A percentile compares a stretch with the other conserved stretches of the same genome.
Conservation (phyloP, 169 alveolate genomes). For the Ophryocystis elektroscirrha region DNA sequence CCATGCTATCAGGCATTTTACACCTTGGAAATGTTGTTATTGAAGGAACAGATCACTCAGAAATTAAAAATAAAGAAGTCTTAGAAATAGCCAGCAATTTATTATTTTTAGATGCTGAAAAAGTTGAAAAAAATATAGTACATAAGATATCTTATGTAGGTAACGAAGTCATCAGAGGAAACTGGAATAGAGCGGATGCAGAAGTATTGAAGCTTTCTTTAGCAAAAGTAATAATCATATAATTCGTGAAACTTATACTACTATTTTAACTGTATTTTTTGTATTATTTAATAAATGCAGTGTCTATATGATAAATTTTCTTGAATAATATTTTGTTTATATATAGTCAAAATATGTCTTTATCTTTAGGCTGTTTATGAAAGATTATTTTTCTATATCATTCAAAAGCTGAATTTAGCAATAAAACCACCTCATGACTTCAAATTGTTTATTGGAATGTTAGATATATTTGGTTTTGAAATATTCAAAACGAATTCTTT, state of each 20-base stretch:
- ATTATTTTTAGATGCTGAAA: slow-evolving; percentile 39
- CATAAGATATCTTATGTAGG: slow-evolving; percentile 52
- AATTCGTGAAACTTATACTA: too few relatives aligned
- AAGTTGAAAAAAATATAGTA: slow-evolving; percentile 38
- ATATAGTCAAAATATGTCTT: too few relatives aligned
- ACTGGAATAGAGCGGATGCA: slow-evolving; percentile 54
- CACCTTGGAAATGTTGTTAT: slow-evolving; percentile 79
- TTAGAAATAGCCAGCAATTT: slow-evolving; percentile 49
- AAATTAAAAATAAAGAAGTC: slow-evolving; percentile 17
- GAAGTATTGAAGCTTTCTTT: slow-evolving; percentile 55
- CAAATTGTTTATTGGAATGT: slow-evolving; percentile 38
- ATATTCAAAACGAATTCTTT: slow-evolving; percentile 42
- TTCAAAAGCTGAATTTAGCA: slow-evolving; percentile 64
- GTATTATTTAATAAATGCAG: too few relatives aligned
- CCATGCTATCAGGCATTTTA: slow-evolving; percentile 60
- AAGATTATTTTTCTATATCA: slow-evolving; percentile 76
- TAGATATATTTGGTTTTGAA: slow-evolving; percentile 57
- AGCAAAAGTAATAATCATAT: too few relatives aligned
- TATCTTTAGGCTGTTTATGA: slow-evolving; percentile 78
- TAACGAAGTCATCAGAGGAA: slow-evolving; percentile 44
- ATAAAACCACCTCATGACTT: slow-evolving; percentile 61
- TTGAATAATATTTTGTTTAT: too few relatives aligned
- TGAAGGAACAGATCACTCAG: too few relatives aligned
- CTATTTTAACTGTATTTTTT: too few relatives aligned
- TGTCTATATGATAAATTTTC: too few relatives aligned